Conservation (phyloP, 2,329 filamentous ascomycete species). For the Pyricularia pennisetigena region DNA sequence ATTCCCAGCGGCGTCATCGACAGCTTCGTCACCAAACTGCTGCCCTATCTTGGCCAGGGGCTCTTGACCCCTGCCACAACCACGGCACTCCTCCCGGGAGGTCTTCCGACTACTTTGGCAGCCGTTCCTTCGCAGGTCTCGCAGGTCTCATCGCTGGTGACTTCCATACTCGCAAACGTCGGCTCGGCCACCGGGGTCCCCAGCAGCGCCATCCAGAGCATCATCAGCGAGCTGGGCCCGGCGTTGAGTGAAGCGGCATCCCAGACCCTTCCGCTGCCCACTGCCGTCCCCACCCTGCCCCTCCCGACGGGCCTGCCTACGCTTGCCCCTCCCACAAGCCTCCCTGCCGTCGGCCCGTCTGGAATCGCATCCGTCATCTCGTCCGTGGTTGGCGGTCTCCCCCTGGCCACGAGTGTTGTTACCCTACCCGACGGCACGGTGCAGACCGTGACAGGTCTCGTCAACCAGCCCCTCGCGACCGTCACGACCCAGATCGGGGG, state of each 20-base stretch:
- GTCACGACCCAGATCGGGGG: too few species aligned
- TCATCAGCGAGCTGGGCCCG: too few species aligned
- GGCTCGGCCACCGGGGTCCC: too few species aligned
- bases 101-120: too few species aligned
- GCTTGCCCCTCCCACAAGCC: not conserved
- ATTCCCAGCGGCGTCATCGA: not conserved
- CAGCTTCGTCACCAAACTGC: not conserved
- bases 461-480: conserved; percentile 19
- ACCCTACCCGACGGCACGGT: too few species aligned
- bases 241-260: too few species aligned
- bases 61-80: not conserved
- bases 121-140: not conserved
- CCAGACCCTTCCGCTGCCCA: not conserved
- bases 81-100: not conserved
- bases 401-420: not conserved
- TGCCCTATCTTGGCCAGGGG: not conserved
- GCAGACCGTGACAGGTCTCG: too few species aligned
- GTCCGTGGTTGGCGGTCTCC: not conserved
- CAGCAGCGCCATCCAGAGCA: too few species aligned
- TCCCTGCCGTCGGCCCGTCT: too few species aligned
- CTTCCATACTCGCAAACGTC: too few species aligned
- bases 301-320: not conserved
- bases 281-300: not conserved
- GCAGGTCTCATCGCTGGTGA: too few species aligned
- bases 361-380: not conserved